phyloP scores from a whole-genome alignment of 2,329 filamentous ascomycete genomes.

The Periconia sp. region DNA sequence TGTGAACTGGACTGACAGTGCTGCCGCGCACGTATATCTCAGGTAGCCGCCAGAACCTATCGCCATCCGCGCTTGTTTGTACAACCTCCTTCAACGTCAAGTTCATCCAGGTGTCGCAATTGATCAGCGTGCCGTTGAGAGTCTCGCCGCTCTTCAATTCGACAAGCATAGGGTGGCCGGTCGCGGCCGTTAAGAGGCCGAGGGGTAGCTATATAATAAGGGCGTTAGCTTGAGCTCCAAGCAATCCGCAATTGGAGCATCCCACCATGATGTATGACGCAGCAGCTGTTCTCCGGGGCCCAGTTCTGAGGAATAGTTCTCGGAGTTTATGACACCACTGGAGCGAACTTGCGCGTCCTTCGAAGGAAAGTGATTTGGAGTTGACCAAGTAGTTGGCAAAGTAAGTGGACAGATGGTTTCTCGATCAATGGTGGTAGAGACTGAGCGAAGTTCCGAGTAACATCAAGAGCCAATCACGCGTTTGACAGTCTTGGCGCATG shows the following conservation, averaged over 20 bases:
- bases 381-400: too few relatives aligned
- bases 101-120: slow-evolving; percentile 99
- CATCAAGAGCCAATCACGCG: background rate
- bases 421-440: background rate
- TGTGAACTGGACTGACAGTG: slow-evolving; percentile 66
- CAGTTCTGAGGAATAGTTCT: background rate
- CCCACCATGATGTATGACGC: background rate
- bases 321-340: background rate
- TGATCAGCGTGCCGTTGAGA: slow-evolving; percentile 91
- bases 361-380: background rate
- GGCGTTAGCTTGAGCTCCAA: slow-evolving; percentile 12
- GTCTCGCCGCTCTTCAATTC: slow-evolving; percentile 98
- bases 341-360: background rate
- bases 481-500: background rate
- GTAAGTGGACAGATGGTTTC: too few relatives aligned
- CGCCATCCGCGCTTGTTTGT: slow-evolving; percentile 91
- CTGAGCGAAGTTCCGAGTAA: background rate
- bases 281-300: background rate
- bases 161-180: slow-evolving; percentile 97
- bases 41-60: slow-evolving; percentile 87
- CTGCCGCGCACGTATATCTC: slow-evolving; percentile 98
- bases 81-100: slow-evolving; percentile 95
- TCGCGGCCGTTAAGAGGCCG: slow-evolving; percentile 88
- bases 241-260: background rate
- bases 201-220: slow-evolving; percentile 57